These are phyloP conservation scores for Phragmites australis DNA, from an alignment of 176 grass and related monocot genomes.

Conservation along the genomic window DNA sequence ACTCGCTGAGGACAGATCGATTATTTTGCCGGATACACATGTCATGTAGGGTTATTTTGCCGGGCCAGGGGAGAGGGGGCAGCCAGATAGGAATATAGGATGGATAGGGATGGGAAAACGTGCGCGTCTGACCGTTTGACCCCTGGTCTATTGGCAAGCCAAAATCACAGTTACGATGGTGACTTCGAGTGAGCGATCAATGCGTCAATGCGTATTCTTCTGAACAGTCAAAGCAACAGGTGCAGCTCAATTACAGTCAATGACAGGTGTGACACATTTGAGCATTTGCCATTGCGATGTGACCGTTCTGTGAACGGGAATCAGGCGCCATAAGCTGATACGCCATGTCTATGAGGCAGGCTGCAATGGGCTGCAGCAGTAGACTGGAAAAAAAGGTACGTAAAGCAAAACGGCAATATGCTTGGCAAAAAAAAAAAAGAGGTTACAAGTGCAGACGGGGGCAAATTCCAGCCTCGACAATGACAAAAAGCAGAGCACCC, in stretches of 20 bases:
- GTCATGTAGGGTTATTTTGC: too few species aligned
- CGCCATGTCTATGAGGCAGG: too few species aligned
- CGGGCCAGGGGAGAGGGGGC: too few species aligned
- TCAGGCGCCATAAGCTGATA: too few species aligned
- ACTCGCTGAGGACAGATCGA: too few species aligned
- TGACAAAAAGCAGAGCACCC: not conserved
- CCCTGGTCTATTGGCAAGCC: not conserved
- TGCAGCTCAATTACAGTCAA: not conserved
- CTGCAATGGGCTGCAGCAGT: too few species aligned
- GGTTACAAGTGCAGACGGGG: not conserved
- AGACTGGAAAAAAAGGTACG: too few species aligned
- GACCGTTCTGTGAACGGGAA: too few species aligned
- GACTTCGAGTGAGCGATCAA: not conserved
- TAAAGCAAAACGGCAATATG: not conserved
- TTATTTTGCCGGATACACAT: too few species aligned
- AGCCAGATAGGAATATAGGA: not conserved
- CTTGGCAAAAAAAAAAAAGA: not conserved
- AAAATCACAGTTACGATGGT: not conserved
- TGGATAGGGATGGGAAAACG: not conserved
- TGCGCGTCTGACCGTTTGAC: constrained; percentile 18
- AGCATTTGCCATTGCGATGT: too few species aligned
- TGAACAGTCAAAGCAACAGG: not conserved
- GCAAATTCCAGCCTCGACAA: not conserved
- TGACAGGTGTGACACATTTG: not conserved
- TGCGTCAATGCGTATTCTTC: not conserved